phyloP scores from a whole-genome alignment of 1,139 yeast species.

The Kodamaea anthophila region DNA sequence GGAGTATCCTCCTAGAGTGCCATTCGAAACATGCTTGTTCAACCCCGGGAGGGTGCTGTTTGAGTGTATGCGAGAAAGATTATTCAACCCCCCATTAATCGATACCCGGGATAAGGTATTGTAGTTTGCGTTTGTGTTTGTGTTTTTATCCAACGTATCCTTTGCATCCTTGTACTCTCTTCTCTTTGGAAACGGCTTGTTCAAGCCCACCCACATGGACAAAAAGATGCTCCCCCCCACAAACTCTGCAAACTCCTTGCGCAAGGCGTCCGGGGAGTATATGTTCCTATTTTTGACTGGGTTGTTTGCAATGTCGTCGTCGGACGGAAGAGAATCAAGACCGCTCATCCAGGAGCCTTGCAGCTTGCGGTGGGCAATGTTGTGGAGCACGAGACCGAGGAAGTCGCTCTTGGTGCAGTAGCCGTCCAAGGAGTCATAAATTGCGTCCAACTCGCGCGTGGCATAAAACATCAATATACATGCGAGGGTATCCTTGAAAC shows the following conservation, averaged over 20 bases:
- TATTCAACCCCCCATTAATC: conserved; percentile 3
- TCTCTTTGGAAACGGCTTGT: conserved; percentile 19
- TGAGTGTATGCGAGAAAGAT: too few relatives aligned
- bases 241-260: conserved; percentile 24
- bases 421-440: conserved; percentile 23
- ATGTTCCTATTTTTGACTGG: conserved; percentile 4
- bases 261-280: conserved; percentile 6
- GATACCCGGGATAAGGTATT: background rate
- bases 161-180: conserved; percentile 3
- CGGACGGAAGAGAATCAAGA: conserved; percentile 17
- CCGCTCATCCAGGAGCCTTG: conserved; percentile 28
- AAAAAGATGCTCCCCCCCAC: conserved; percentile 27
- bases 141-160: too few relatives aligned
- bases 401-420: conserved; percentile 24
- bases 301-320: conserved; percentile 12
- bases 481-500: conserved; percentile 32
- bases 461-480: conserved; percentile 24
- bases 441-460: conserved; percentile 23
- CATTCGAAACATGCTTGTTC: conserved; percentile 1
- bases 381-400: conserved; percentile 18
- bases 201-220: conserved; percentile 30
- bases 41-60: too few relatives aligned
- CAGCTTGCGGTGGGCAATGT: conserved; percentile 24
- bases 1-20: too few relatives aligned
- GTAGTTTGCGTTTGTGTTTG: too few relatives aligned